These are phyloP conservation scores for Ophiostoma sp. DNA, from an alignment of 2,329 filamentous ascomycete species.

Conservation along the genomic window DNA sequence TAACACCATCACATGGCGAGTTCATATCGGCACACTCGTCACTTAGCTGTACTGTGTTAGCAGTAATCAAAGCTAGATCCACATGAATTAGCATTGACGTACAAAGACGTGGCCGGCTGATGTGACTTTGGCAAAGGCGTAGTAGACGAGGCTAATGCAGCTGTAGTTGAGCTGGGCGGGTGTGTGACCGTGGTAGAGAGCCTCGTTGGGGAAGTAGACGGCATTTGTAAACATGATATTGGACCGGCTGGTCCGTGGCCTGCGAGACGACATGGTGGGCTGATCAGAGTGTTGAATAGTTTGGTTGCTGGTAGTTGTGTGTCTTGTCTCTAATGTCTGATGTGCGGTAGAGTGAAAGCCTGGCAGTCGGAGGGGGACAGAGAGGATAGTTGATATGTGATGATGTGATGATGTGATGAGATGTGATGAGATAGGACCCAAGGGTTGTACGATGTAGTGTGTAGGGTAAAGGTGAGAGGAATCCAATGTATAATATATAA, in stretches of 20 bases:
- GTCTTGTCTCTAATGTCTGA: neutral
- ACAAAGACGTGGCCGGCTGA: constrained; percentile 64
- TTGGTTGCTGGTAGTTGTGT: neutral
- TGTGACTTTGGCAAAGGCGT: constrained; percentile 72
- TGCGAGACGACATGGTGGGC: constrained; percentile 31
- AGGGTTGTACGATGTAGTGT: neutral
- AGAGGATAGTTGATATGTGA: neutral
- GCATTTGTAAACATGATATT: constrained; percentile 62
- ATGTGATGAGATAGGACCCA: neutral
- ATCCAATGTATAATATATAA: neutral
- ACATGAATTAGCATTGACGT: no score
- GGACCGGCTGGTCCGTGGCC: constrained; percentile 42
- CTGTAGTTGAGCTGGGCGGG: constrained; percentile 68
- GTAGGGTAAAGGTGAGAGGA: neutral
- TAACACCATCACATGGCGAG: constrained; percentile 64
- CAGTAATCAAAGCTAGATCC: no score
- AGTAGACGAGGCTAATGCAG: constrained; percentile 76
- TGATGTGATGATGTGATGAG: neutral
- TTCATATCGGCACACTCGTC: constrained; percentile 73
- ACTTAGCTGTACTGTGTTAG: constrained; percentile 36
- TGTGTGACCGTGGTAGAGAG: constrained; percentile 66
- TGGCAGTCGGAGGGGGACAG: neutral
- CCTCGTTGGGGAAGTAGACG: constrained; percentile 78
- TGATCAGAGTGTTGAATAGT: neutral
- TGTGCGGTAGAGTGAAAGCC: neutral